These are phyloP conservation scores for Plasmodium fragile DNA, from an alignment of 169 alveolate species.

Conservation along the genomic window DNA sequence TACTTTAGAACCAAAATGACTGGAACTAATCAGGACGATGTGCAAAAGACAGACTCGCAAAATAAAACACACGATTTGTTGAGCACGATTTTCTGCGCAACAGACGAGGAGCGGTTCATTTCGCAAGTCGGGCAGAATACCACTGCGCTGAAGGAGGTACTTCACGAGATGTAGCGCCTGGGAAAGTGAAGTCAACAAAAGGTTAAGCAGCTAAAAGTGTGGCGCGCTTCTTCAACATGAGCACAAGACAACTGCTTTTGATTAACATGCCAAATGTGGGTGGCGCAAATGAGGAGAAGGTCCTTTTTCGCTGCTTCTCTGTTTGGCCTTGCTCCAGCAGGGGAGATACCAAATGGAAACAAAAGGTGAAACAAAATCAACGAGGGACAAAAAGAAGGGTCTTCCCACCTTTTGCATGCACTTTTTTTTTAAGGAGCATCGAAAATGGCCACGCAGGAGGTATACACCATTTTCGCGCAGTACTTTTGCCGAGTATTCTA, in stretches of 20 bases:
- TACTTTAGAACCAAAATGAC: conserved; percentile 46
- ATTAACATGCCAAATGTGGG: neutral
- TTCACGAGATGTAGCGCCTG: neutral
- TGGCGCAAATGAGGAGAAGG: neutral
- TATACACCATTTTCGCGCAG: neutral
- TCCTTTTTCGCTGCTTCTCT: neutral
- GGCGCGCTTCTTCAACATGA: neutral
- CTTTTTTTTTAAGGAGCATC: neutral
- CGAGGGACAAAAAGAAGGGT: neutral
- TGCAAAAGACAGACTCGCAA: neutral
- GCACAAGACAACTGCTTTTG: neutral
- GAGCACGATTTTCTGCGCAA: conserved; percentile 2
- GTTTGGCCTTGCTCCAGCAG: neutral
- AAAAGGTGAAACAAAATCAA: too few relatives aligned
- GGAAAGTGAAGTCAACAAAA: neutral
- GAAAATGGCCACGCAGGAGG: neutral
- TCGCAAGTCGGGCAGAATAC: neutral
- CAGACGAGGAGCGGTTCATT: conserved; percentile 20
- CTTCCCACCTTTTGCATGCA: neutral
- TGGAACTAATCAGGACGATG: conserved; percentile 4
- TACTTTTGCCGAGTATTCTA: neutral
- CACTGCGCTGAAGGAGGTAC: neutral
- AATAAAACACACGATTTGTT: neutral
- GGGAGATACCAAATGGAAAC: neutral
- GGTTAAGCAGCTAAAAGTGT: neutral